phyloP scores from a whole-genome alignment of 495 filamentous ascomycete genomes.

The Pyrenula aspistea region DNA sequence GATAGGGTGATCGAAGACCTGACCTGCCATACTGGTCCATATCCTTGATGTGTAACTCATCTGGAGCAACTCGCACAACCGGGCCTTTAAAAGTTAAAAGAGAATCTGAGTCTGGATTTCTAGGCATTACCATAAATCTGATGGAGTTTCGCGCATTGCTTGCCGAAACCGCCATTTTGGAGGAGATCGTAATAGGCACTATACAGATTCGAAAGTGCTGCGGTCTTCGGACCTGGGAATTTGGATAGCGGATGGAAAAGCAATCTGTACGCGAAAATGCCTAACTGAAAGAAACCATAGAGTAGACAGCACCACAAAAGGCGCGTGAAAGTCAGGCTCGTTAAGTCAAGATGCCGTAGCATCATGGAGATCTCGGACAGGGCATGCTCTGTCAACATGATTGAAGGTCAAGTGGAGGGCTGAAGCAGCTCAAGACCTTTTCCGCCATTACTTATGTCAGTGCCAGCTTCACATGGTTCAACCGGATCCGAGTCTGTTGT shows the following conservation, averaged over 20 bases:
- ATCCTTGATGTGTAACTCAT: background rate
- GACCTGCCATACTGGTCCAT: background rate
- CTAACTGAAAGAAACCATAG: background rate
- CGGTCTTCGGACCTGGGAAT: conserved; percentile 28
- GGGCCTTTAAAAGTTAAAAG: background rate
- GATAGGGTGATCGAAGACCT: too few species aligned
- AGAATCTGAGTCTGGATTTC: background rate
- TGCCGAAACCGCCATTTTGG: background rate
- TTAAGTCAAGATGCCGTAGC: background rate
- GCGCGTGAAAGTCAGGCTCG: background rate
- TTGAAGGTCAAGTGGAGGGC: too few species aligned
- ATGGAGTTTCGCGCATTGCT: background rate
- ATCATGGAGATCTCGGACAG: too few species aligned
- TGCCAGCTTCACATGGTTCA: too few species aligned
- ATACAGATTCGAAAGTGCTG: background rate
- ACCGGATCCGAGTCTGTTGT: too few species aligned
- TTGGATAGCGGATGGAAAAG: conserved; percentile 35
- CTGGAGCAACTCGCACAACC: background rate
- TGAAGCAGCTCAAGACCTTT: too few species aligned
- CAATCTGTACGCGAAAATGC: conserved; percentile 26
- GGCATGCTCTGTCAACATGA: too few species aligned
- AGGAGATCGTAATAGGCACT: background rate
- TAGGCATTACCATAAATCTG: background rate
- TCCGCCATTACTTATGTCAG: too few species aligned
- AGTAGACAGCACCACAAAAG: background rate